Conservation (phyloP, 1,284 basidiomycete species). For the Ceraceosorus guamensis region DNA sequence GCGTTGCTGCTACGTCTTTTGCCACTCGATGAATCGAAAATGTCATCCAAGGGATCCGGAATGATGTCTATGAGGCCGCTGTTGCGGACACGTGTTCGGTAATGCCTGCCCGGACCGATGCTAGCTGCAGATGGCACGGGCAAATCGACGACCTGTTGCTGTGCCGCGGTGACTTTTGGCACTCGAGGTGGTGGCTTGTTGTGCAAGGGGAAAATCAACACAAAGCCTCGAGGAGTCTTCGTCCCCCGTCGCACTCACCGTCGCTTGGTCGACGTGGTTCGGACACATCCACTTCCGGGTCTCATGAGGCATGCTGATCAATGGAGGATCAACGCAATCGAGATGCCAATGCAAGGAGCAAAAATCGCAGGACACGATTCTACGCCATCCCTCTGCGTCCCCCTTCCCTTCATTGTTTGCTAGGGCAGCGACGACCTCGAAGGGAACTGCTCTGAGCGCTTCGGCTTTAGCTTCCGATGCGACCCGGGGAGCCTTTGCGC, state of each 20-base stretch:
- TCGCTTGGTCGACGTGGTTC: conserved; percentile 67
- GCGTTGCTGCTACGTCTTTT: neutral
- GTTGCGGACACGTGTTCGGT: conserved; percentile 65
- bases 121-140: conserved; percentile 20
- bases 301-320: conserved; percentile 74
- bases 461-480: no score
- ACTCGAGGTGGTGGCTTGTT: conserved; percentile 52
- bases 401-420: neutral
- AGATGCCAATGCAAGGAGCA: conserved; percentile 93
- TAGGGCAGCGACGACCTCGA: no score
- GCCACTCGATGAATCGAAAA: conserved; percentile 18
- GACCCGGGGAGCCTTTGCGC: no score
- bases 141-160: conserved; percentile 13
- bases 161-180: conserved; percentile 13
- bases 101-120: conserved; percentile 59
- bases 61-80: conserved; percentile 88
- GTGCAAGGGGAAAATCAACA: conserved; percentile 25
- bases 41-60: conserved; percentile 53
- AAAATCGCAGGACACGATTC: conserved; percentile 87
- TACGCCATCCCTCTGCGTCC: conserved; percentile 43
- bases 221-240: no score
- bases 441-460: no score
- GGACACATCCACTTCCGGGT: conserved; percentile 98
- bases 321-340: conserved; percentile 86
- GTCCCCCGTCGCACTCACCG: no score